A percentile compares a stretch with the other conserved stretches of the same genome.
Evolutionary conservation across 2,329 filamentous ascomycete species (phyloP).

Genomic region (Aureobasidium sp.): DNA sequence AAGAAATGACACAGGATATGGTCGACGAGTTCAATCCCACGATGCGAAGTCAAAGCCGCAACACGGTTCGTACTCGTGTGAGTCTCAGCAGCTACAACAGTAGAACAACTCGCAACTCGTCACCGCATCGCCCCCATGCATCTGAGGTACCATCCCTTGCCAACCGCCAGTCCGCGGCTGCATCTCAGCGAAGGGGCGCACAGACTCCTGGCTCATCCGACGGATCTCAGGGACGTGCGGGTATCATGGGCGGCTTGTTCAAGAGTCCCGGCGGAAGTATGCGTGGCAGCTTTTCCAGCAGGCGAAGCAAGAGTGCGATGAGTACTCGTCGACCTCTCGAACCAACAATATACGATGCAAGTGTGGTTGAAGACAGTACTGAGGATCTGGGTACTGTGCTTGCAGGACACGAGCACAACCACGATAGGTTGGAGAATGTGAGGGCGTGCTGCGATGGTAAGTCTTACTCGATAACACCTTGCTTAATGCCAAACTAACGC

Average conservation of each 20-base stretch:
- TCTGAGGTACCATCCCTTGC: constrained; percentile 19
- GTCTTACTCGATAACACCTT: constrained; percentile 28
- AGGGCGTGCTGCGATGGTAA: constrained; percentile 95
- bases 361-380: constrained; percentile 60
- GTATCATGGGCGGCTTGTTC: constrained; percentile 41
- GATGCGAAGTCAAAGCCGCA: constrained; percentile 44
- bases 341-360: constrained; percentile 43
- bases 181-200: constrained; percentile 1
- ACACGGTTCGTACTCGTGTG: constrained; percentile 40
- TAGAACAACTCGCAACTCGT: constrained; percentile 55
- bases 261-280: constrained; percentile 28
- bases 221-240: constrained; percentile 14
- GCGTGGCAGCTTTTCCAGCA: constrained; percentile 44
- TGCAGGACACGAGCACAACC: constrained; percentile 63
- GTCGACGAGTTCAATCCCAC: constrained; percentile 75
- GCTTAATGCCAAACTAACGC: constrained; percentile 1
- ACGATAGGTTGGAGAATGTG: constrained; percentile 85
- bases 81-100: constrained; percentile 36
- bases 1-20: constrained; percentile 52
- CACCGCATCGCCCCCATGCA: constrained; percentile 40
- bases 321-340: constrained; percentile 23
- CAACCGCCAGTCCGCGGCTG: constrained; percentile 11
- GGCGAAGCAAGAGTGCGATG: constrained; percentile 35
- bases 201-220: constrained; percentile 1
- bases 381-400: constrained; percentile 77